These are phyloP conservation scores for Anaeromyces robustus DNA, from an alignment of 192 early-diverging fungal genomes.

Conservation along the genomic window DNA sequence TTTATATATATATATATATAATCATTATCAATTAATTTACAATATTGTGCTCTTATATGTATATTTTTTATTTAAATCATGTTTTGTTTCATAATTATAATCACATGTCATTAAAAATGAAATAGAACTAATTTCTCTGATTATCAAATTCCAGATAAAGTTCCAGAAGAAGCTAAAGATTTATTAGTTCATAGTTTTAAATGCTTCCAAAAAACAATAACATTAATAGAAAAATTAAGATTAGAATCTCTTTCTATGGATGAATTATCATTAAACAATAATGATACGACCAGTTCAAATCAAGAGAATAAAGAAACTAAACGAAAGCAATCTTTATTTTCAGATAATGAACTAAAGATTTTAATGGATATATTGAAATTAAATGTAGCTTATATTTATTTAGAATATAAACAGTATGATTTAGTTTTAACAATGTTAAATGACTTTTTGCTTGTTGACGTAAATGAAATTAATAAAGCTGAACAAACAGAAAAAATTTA, in stretches of 20 bases:
- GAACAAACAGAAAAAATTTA: too few relatives aligned
- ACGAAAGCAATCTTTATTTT: neutral
- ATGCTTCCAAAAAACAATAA: neutral
- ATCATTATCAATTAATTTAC: too few relatives aligned
- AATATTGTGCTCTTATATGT: too few relatives aligned
- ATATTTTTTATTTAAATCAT: too few relatives aligned
- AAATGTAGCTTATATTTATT: too few relatives aligned
- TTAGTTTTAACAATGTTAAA: too few relatives aligned
- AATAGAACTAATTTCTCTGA: neutral
- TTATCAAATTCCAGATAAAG: neutral
- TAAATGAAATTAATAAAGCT: too few relatives aligned
- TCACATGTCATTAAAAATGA: too few relatives aligned
- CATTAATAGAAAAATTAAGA: neutral
- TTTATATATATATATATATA: too few relatives aligned
- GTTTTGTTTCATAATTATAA: too few relatives aligned
- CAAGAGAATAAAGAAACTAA: neutral
- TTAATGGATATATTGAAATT: neutral
- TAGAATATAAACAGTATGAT: too few relatives aligned
- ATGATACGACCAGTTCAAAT: neutral
- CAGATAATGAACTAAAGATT: neutral
- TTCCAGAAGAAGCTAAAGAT: neutral
- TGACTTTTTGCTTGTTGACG: too few relatives aligned
- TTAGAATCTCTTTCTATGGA: neutral
- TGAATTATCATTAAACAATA: neutral
- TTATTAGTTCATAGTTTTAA: neutral